A percentile compares a stretch with the other conserved stretches of the same genome.
Evolutionary conservation across 148 eudicot genomes (phyloP).

Genomic region (Vaccinium corymbosum): DNA sequence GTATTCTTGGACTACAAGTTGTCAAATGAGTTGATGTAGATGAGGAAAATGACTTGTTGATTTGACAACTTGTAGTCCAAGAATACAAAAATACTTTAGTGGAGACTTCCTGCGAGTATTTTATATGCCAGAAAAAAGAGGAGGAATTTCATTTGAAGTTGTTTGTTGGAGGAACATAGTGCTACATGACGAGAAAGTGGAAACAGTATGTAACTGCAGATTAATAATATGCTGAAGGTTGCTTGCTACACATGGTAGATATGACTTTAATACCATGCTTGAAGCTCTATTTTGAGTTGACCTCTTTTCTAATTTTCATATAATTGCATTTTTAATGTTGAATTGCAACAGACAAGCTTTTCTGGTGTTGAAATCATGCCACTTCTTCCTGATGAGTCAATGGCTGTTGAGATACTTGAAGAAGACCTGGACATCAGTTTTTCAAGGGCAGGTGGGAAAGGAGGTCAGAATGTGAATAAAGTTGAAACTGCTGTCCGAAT

Average conservation of each 20-base stretch:
- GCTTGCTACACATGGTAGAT: background rate
- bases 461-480: conserved; percentile 97
- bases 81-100: too few species aligned
- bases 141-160: background rate
- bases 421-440: conserved; percentile 81
- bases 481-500: conserved; percentile 99
- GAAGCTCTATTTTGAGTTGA: background rate
- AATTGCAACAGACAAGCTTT: conserved; percentile 75
- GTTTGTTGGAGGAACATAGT: background rate
- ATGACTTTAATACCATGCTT: background rate
- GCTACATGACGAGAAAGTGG: background rate
- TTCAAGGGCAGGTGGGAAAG: conserved; percentile 83
- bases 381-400: conserved; percentile 87
- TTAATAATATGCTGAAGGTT: background rate
- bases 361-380: conserved; percentile 98
- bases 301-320: background rate
- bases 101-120: background rate
- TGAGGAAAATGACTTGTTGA: too few species aligned
- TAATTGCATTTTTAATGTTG: background rate
- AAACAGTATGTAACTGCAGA: background rate
- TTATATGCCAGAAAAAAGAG: background rate
- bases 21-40: too few species aligned
- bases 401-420: conserved; percentile 84
- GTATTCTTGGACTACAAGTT: too few species aligned
- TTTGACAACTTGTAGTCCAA: too few species aligned